These are phyloP conservation scores for Escovopsis sp. DNA, from an alignment of 2,329 filamentous ascomycete genomes.

Conservation along the genomic window DNA sequence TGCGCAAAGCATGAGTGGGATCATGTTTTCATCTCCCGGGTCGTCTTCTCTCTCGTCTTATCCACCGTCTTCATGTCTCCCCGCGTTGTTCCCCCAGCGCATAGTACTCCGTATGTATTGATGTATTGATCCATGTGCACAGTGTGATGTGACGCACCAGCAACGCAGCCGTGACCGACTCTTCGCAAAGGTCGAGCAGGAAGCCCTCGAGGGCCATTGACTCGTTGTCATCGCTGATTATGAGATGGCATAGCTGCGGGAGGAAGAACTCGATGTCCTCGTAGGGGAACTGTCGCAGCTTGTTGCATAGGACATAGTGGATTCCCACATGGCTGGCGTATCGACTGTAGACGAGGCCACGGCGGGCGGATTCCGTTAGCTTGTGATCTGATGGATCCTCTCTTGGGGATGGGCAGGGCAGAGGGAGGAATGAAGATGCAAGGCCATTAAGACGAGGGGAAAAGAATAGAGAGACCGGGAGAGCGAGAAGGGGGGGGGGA, in stretches of 20 bases:
- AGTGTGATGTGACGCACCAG: constrained; percentile 42
- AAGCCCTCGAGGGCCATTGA: constrained; percentile 86
- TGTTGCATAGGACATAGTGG: constrained; percentile 77
- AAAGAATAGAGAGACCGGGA: neutral
- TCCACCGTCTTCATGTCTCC: too few species aligned
- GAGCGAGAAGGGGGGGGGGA: too few species aligned
- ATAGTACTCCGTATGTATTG: too few species aligned
- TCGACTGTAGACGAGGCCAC: constrained; percentile 36
- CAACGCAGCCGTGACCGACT: constrained; percentile 71
- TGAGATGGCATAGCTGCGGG: constrained; percentile 73
- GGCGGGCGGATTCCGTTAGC: too few species aligned
- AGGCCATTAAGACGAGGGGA: neutral
- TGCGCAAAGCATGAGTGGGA: too few species aligned
- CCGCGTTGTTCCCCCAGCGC: too few species aligned
- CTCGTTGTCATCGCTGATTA: constrained; percentile 80
- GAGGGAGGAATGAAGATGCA: neutral
- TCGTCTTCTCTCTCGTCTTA: too few species aligned
- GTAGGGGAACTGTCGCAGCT: constrained; percentile 78
- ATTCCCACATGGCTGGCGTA: constrained; percentile 85
- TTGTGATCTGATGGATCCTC: too few species aligned
- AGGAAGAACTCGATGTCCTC: constrained; percentile 90
- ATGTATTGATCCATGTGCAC: too few species aligned
- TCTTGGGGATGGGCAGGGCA: too few species aligned
- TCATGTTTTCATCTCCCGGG: neutral
- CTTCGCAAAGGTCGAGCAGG: constrained; percentile 70